These are phyloP conservation scores for Candida dubliniensis DNA, from an alignment of 1,139 yeast species.

Conservation along the genomic window DNA sequence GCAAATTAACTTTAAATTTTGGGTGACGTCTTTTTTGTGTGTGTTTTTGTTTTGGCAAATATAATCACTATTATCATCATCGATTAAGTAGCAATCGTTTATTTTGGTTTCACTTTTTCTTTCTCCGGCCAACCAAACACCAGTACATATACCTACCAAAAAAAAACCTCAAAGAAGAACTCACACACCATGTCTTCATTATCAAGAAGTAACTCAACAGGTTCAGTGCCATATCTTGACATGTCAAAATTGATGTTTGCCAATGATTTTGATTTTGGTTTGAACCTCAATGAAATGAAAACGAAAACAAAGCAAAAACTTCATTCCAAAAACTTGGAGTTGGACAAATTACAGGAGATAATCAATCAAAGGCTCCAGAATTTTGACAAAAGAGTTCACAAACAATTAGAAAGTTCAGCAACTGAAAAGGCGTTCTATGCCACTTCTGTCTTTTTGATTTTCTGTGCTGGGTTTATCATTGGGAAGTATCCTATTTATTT, in stretches of 20 bases:
- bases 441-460: constrained; percentile 64
- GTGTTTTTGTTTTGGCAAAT: no score
- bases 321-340: constrained; percentile 24
- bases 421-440: constrained; percentile 87
- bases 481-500: constrained; percentile 78
- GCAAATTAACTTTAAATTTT: no score
- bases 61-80: no score
- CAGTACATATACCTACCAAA: no score
- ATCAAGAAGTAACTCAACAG: constrained; percentile 31
- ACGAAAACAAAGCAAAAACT: constrained; percentile 35
- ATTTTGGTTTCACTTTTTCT: no score
- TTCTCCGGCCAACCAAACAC: no score
- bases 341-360: constrained; percentile 33
- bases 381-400: constrained; percentile 58
- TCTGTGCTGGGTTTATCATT: constrained; percentile 70
- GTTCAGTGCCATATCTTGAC: constrained; percentile 40
- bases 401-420: constrained; percentile 51
- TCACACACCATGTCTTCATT: constrained; percentile 12
- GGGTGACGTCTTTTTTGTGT: no score
- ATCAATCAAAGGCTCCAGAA: constrained; percentile 45
- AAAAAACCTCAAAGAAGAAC: neutral
- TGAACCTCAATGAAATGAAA: constrained; percentile 42
- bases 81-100: no score
- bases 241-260: constrained; percentile 37
- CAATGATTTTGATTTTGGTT: constrained; percentile 48